A percentile compares a stretch with the other conserved stretches of the same genome.
phyloP scores from a whole-genome alignment of 2,329 filamentous ascomycete species.

The Penicillium concentricum region DNA sequence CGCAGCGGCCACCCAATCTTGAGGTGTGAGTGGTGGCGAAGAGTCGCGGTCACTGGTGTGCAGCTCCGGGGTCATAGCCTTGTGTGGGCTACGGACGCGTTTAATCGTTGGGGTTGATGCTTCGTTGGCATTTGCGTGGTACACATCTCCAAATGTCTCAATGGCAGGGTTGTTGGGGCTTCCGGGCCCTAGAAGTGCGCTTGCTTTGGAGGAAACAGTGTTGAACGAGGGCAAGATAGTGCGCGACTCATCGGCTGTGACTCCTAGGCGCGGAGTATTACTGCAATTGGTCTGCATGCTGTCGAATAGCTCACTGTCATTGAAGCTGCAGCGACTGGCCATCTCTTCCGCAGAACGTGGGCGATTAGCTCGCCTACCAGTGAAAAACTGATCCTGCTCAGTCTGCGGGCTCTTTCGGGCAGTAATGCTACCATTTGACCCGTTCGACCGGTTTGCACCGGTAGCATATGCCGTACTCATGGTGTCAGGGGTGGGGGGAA shows the following conservation, averaged over 20 bases:
- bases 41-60: slow-evolving; percentile 12
- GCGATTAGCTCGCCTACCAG: slow-evolving; percentile 25
- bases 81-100: slow-evolving; percentile 23
- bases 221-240: slow-evolving; percentile 36
- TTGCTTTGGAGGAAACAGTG: slow-evolving; percentile 27
- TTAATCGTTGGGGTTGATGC: slow-evolving; percentile 23
- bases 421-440: slow-evolving; percentile 34
- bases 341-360: slow-evolving; percentile 38
- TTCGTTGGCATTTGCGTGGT: slow-evolving; percentile 21
- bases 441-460: slow-evolving; percentile 22
- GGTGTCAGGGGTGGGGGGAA: slow-evolving; percentile 45
- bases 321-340: slow-evolving; percentile 31
- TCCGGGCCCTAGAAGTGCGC: slow-evolving; percentile 25
- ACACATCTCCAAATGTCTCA: slow-evolving; percentile 21
- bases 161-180: slow-evolving; percentile 24
- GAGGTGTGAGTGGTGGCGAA: slow-evolving; percentile 38
- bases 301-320: slow-evolving; percentile 29
- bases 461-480: slow-evolving; percentile 42
- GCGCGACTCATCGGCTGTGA: slow-evolving; percentile 23
- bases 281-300: slow-evolving; percentile 36
- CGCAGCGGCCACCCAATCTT: slow-evolving; percentile 45
- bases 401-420: slow-evolving; percentile 25
- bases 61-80: slow-evolving; percentile 15
- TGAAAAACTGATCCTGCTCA: slow-evolving; percentile 21
- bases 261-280: slow-evolving; percentile 29